These are phyloP conservation scores for Erythrobasidium hasegawianum DNA, from an alignment of 1,284 basidiomycete species.

Conservation along the genomic window DNA sequence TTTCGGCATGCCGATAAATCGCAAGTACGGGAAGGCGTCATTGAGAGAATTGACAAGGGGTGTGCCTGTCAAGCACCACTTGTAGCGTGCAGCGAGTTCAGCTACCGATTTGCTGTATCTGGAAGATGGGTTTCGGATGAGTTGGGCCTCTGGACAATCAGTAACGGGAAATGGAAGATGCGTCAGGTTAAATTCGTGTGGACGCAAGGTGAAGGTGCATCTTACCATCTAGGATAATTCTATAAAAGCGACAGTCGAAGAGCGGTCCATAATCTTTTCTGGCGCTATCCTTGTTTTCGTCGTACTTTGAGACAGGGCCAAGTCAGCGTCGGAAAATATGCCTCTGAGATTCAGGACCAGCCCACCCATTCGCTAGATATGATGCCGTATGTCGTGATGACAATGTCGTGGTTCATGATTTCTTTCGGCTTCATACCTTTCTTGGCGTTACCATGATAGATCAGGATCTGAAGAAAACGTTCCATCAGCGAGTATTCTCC, in stretches of 20 bases:
- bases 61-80: slow-evolving; percentile 1
- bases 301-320: not conserved
- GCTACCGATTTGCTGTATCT: not conserved
- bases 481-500: no score
- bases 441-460: not conserved
- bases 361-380: not conserved
- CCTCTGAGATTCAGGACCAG: no score
- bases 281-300: not conserved
- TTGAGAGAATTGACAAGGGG: slow-evolving; percentile 5
- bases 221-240: not conserved
- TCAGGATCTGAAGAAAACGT: no score
- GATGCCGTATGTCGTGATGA: not conserved
- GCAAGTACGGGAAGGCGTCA: not conserved
- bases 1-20: not conserved
- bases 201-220: no score
- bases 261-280: not conserved
- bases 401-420: not conserved
- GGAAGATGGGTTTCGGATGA: not conserved
- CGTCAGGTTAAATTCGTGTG: no score
- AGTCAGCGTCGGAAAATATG: not conserved
- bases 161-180: no score
- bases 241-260: not conserved
- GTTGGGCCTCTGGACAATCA: not conserved
- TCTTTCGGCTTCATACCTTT: not conserved
- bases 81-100: not conserved